Percentiles rank a stretch among this genome's conserved stretches.
These are phyloP conservation scores for Tilletia walkeri DNA, from an alignment of 1,284 basidiomycete species.

Conservation along the genomic window DNA sequence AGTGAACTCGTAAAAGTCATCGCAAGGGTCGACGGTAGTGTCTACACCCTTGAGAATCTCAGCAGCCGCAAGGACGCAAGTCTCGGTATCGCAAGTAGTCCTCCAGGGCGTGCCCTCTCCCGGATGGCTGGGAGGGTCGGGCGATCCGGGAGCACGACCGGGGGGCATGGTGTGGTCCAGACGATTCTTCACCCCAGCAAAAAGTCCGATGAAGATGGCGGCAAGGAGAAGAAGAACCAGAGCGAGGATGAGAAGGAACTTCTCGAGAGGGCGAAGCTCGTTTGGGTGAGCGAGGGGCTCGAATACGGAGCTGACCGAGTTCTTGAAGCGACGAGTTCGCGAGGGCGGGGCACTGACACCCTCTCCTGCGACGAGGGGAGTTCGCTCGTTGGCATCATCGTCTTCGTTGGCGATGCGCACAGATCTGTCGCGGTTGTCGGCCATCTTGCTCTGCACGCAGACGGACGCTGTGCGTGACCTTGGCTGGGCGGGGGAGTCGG, in stretches of 20 bases:
- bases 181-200: slow-evolving; percentile 59
- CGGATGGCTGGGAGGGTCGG: slow-evolving; percentile 21
- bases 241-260: slow-evolving; percentile 72
- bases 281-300: slow-evolving; percentile 60
- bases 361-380: slow-evolving; percentile 1
- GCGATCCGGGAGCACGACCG: slow-evolving; percentile 32
- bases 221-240: slow-evolving; percentile 76
- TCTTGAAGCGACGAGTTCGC: neutral
- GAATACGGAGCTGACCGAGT: slow-evolving; percentile 23
- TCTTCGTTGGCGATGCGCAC: slow-evolving; percentile 10
- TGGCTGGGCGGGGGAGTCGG: too few relatives aligned
- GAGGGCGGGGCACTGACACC: neutral
- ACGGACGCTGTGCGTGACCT: too few relatives aligned
- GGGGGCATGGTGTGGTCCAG: slow-evolving; percentile 53
- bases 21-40: slow-evolving; percentile 81
- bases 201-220: slow-evolving; percentile 85
- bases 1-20: slow-evolving; percentile 89
- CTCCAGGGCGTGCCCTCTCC: slow-evolving; percentile 22
- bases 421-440: neutral
- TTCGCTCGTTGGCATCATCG: neutral
- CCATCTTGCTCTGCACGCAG: neutral
- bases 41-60: slow-evolving; percentile 79
- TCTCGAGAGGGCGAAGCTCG: slow-evolving; percentile 78
- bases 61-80: slow-evolving; percentile 80
- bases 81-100: slow-evolving; percentile 68